Evolutionary conservation across 2,329 filamentous ascomycete genomes (phyloP), one percentile per base, ranked within the genome.

Genomic region (Bipolaris zeicola): DNA sequence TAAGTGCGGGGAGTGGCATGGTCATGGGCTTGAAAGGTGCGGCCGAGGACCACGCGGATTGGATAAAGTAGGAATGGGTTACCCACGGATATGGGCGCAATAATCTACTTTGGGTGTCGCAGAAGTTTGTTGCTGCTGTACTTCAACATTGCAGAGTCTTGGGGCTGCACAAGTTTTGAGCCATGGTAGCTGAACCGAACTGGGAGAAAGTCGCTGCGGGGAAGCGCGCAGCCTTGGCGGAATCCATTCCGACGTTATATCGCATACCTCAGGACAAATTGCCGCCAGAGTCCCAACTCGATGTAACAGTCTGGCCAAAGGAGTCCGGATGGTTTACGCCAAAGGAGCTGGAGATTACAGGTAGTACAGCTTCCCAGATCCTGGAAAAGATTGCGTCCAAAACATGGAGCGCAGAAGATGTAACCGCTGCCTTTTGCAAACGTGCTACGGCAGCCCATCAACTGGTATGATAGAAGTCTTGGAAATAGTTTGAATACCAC

Each of bases 161-260:
- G 48, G 52, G 11, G 24, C 16, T 34, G 34, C 8, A 14, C 43
- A 52, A 39, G 36, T n/a, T 44, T 43, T 11, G 6, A 28, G 41
- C 24, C 39, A 56, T 56, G 53, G 22, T 43, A 43, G 47, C 49
- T 52, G 49, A 52, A 43, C 37, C 53, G n/a, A 52, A 47, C 13
- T 85, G 83, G 83, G 72, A 75, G 46, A 73, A 76, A 57, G 78
- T 81, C 49, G 72, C 75, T 28, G 68, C 74, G n/a, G 72, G 72
- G 48, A 79, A 81, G 56, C 79, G 79, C 52, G 74, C 76, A 39
- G 72, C 69, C 7, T 69, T 83, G 7, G 69, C 78, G 53, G 74
- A 75, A 41, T 82, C 82, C 0, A 85, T 89, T 50, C 86, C 87
- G 1, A 52, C 76, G 1, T 81, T 87, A 66, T 88, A 85, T 82